Base-by-base conservation (phyloP, 2,329 filamentous ascomycete genomes). In the Cladosporium velox region DNA sequence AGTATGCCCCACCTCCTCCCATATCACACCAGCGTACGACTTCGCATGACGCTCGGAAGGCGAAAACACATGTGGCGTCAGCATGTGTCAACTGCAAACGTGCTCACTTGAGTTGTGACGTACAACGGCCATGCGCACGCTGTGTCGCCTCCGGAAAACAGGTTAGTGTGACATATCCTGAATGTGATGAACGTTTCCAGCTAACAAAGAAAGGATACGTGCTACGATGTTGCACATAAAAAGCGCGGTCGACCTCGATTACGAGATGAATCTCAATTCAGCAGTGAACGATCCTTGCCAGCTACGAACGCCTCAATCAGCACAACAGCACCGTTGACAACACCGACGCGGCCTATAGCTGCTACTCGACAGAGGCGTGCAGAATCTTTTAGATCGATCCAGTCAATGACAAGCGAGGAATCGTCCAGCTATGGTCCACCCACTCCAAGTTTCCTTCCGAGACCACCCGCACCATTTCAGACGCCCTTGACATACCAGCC, bases 61-160 rank as follows among this genome's bases (percentile, higher is more conserved):
- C 74, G 18, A 79, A 77, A 68, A 90, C 90, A 15, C 91, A 95
- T 80, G 91, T 94, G 63, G 90, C 91, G 60, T 93, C 91, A 41
- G 91, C 91, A 30, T 95, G 91, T 76, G 89, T 94, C 71, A 92
- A 92, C 67, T 95, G 91, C 81, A 94, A 94, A 77, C 88, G 88
- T 77, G 91, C 91, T 44, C 91, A 95, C 85, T 84, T 95, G 69
- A 84, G 83, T 68, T 86, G 84, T 72, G 84, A 86, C 74, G 79
- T 90, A 60, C 89, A 92, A 77, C 85, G 91, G 65, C 91, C 91
- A 32, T 95, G 91, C 75, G 89, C 89, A 32, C 86, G 91, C 75
- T 95, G 91, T 75, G 81, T 90, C 38, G 87, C 87, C 72, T 92
- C 91, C 74, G 90, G 90, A 67, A 95, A 94, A 75, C 82, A 85